A percentile compares a stretch with the other conserved stretches of the same genome.
Evolutionary conservation across 768 basidiomycete species (phyloP).

Genomic region (Pleurotus djamor): DNA sequence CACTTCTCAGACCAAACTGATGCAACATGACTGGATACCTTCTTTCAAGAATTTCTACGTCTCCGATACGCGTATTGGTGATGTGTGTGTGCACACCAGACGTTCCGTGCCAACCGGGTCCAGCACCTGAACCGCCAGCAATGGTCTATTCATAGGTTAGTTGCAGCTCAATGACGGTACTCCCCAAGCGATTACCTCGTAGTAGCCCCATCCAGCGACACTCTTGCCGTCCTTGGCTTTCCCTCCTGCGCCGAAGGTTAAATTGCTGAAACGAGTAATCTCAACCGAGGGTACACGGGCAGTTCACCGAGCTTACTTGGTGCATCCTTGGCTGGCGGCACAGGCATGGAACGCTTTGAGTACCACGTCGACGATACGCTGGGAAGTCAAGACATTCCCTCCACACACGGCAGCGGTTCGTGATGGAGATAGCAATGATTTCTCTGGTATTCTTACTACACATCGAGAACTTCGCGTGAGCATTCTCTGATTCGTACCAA

Average conservation of each 20-base stretch:
- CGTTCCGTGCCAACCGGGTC: slow-evolving; percentile 87
- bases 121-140: slow-evolving; percentile 91
- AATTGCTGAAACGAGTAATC: slow-evolving; percentile 49
- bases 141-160: slow-evolving; percentile 61
- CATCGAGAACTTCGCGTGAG: slow-evolving; percentile 10
- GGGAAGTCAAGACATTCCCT: slow-evolving; percentile 89
- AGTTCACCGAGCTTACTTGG: slow-evolving; percentile 52
- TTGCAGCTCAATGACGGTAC: slow-evolving; percentile 8
- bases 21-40: slow-evolving; percentile 91
- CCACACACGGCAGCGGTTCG: slow-evolving; percentile 90
- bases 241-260: slow-evolving; percentile 90
- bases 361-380: slow-evolving; percentile 93
- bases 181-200: slow-evolving; percentile 49
- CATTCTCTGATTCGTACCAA: background rate
- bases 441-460: slow-evolving; percentile 76
- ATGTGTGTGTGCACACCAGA: slow-evolving; percentile 94
- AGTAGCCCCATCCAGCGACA: slow-evolving; percentile 87
- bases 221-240: slow-evolving; percentile 77
- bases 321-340: slow-evolving; percentile 92
- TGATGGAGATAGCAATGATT: slow-evolving; percentile 77
- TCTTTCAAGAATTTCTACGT: slow-evolving; percentile 91
- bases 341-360: slow-evolving; percentile 90
- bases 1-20: slow-evolving; percentile 72
- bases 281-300: slow-evolving; percentile 5
- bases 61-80: slow-evolving; percentile 90